A percentile compares a stretch with the other conserved stretches of the same genome.
These are phyloP conservation scores for Microsporum ferrugineum DNA, from an alignment of 2,329 filamentous ascomycete species.

Conservation along the genomic window DNA sequence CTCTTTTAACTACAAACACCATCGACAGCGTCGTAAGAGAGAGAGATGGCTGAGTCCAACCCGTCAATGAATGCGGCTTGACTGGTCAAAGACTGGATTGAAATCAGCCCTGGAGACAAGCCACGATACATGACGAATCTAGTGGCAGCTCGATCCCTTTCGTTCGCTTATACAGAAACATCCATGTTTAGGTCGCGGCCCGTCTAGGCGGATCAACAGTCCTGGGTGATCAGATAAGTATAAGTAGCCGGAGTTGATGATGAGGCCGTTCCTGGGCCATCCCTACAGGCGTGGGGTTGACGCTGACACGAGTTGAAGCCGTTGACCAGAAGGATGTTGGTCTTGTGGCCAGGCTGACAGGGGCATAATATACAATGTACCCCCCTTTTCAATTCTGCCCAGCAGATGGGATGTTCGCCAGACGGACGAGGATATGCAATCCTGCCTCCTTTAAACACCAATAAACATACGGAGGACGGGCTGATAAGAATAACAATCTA, in stretches of 20 bases:
- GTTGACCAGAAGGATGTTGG: not conserved
- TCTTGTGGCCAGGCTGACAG: not conserved
- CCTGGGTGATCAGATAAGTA: not conserved
- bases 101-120: not conserved
- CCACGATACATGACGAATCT: not conserved
- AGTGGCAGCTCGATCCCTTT: not conserved
- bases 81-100: not conserved
- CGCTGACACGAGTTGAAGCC: not conserved
- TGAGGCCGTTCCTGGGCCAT: not conserved
- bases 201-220: not conserved
- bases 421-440: not conserved
- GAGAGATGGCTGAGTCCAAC: not conserved
- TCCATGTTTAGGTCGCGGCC: not conserved
- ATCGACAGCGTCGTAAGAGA: not conserved
- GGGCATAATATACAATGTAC: not conserved
- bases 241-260: not conserved
- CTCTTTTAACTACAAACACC: no score
- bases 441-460: not conserved
- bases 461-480: not conserved
- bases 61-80: not conserved
- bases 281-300: not conserved
- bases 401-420: not conserved
- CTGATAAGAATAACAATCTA: not conserved
- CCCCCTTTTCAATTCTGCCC: not conserved
- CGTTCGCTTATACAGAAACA: not conserved